Evolutionary conservation across 768 basidiomycete genomes (phyloP).

Genomic region (Termitomyces heimii): DNA sequence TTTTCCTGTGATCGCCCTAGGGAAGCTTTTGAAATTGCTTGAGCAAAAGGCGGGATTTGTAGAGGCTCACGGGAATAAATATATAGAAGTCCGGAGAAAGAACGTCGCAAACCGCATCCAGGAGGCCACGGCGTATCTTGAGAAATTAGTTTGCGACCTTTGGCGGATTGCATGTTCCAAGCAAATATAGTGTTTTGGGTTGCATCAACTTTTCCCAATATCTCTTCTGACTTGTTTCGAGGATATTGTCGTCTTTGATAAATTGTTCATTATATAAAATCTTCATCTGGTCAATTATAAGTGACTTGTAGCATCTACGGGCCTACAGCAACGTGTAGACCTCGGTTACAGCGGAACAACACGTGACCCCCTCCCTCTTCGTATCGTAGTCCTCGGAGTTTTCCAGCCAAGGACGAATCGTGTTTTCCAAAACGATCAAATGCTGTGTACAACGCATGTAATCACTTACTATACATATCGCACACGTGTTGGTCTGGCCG

Average conservation of each 20-base stretch:
- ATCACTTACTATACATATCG: too few species aligned
- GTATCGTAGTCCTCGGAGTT: background rate
- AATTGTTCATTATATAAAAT: background rate
- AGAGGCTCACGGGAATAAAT: background rate
- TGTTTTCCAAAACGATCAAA: background rate
- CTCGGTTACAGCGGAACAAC: too few species aligned
- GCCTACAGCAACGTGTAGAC: too few species aligned
- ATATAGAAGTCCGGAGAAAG: background rate
- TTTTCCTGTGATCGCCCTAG: background rate
- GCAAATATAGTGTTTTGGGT: background rate
- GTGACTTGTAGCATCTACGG: background rate
- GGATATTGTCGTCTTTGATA: background rate
- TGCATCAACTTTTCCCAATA: background rate
- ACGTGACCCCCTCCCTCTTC: too few species aligned
- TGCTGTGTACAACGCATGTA: background rate
- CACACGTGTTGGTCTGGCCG: background rate
- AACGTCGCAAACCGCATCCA: background rate
- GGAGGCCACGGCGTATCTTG: background rate
- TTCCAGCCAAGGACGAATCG: background rate
- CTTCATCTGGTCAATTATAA: background rate
- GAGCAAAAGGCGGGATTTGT: background rate
- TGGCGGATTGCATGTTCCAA: background rate
- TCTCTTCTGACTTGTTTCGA: background rate
- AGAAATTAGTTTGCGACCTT: background rate
- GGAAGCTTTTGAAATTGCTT: background rate